These are phyloP conservation scores for Russula lepida DNA, from an alignment of 768 basidiomycete species.

Conservation along the genomic window DNA sequence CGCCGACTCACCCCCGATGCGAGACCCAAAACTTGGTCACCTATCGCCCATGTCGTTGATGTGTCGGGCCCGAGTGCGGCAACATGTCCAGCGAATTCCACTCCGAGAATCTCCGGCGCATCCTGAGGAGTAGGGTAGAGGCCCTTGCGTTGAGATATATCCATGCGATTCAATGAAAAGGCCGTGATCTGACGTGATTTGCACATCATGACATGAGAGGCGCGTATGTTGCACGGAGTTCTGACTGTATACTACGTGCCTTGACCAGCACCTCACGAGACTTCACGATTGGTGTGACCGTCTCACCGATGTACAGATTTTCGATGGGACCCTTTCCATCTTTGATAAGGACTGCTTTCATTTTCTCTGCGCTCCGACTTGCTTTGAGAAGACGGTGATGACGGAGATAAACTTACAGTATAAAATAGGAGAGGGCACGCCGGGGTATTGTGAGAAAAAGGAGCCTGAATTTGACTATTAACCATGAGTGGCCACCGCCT, in stretches of 20 bases:
- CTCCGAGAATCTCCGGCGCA: conserved; percentile 56
- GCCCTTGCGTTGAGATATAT: conserved; percentile 63
- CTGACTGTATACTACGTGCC: conserved; percentile 36
- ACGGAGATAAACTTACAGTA: too few relatives aligned
- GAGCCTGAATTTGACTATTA: too few relatives aligned
- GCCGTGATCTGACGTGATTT: conserved; percentile 48
- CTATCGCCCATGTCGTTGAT: conserved; percentile 33
- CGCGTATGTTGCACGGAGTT: not conserved
- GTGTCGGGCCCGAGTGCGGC: conserved; percentile 31
- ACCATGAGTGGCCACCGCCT: too few relatives aligned
- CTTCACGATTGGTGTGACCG: conserved; percentile 48
- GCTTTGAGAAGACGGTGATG: not conserved
- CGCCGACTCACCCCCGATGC: conserved; percentile 58
- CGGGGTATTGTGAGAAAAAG: too few relatives aligned
- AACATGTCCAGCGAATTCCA: conserved; percentile 76
- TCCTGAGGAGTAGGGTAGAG: conserved; percentile 74
- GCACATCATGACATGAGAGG: not conserved
- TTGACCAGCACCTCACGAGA: conserved; percentile 70
- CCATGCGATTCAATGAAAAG: conserved; percentile 89
- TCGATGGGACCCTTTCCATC: conserved; percentile 67
- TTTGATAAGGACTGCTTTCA: conserved; percentile 43
- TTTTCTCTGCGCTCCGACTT: not conserved
- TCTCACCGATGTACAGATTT: conserved; percentile 70
- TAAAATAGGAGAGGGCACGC: too few relatives aligned
- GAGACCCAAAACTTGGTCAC: conserved; percentile 85